Conservation (phyloP, 2,329 filamentous ascomycete species). For the Zymoseptoria crescenta region DNA sequence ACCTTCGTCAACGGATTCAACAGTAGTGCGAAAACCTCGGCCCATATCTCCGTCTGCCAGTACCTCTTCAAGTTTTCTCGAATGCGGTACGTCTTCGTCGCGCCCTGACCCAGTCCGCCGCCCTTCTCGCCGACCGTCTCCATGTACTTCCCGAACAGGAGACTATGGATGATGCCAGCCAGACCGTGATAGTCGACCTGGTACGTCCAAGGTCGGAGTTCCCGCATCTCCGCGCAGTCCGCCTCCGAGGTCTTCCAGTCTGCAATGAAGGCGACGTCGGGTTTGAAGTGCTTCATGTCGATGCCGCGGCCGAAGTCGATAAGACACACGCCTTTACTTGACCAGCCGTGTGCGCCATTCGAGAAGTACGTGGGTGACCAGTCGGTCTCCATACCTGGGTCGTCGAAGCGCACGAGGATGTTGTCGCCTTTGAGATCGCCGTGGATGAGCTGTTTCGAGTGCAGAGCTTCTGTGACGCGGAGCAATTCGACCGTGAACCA, state of each 20-base stretch:
- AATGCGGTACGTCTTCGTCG: conserved; percentile 65
- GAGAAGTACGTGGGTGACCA: conserved; percentile 61
- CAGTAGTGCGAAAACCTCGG: conserved; percentile 70
- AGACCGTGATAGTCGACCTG: conserved; percentile 95
- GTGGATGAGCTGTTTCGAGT: conserved; percentile 71
- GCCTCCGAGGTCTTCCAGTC: conserved; percentile 86
- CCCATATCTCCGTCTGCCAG: conserved; percentile 93
- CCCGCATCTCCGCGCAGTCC: conserved; percentile 93
- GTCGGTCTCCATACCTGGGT: conserved; percentile 32
- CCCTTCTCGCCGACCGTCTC: conserved; percentile 54
- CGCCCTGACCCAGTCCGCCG: conserved; percentile 42
- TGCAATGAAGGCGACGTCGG: conserved; percentile 78
- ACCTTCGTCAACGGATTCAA: conserved; percentile 69
- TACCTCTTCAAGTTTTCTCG: conserved; percentile 83
- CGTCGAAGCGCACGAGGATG: conserved; percentile 76
- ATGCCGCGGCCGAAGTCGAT: conserved; percentile 95
- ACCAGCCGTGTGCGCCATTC: conserved; percentile 72
- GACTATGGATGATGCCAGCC: conserved; percentile 75
- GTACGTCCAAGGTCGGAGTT: conserved; percentile 91
- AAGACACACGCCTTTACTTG: conserved; percentile 67
- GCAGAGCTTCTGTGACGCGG: conserved; percentile 80
- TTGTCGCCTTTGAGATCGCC: conserved; percentile 96
- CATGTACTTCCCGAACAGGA: conserved; percentile 93
- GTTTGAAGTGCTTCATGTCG: conserved; percentile 77
- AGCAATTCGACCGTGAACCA: conserved; percentile 91